Conservation (phyloP, 176 grass and related monocot species). For the maize (Zea mays) region Zm-B73-REFERENCE-NAM-5.0 NC_050097.1:53037501-53038000, state of each 20-base stretch:
- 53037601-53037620: constrained; percentile 26
- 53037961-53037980: neutral
- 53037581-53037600: neutral
- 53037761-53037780: neutral
- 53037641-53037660: constrained; percentile 32
- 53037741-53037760: neutral
- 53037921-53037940: neutral
- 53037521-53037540: constrained; percentile 33
- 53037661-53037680: constrained; percentile 40
- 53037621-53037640: neutral
- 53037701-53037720: constrained; percentile 28
- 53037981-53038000: neutral
- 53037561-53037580: neutral
- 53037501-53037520: constrained; percentile 54
- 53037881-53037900: neutral
- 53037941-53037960: neutral
- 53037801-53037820: constrained; percentile 8
- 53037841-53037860: neutral
- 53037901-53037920: neutral
- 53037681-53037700: constrained; percentile 40
- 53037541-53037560: constrained; percentile 33
- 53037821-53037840: neutral
- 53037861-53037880: neutral
- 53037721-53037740: neutral
- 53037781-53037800: neutral